These are phyloP conservation scores for Metarhizium rileyi DNA, from an alignment of 2,329 filamentous ascomycete genomes.

Conservation along the genomic window DNA sequence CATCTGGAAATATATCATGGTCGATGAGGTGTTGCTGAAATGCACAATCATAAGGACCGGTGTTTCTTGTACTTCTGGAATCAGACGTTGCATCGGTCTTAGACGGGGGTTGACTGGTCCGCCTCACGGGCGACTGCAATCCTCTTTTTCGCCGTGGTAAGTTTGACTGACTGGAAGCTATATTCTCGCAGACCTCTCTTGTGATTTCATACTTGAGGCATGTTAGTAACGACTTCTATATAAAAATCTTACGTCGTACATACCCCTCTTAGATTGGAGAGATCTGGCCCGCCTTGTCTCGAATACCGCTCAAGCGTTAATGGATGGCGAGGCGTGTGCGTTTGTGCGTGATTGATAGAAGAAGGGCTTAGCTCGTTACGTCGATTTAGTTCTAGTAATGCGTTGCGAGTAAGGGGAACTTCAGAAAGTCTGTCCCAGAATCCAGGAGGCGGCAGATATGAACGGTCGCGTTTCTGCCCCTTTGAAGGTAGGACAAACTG, in stretches of 20 bases:
- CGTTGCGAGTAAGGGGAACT: not conserved
- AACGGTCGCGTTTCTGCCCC: not conserved
- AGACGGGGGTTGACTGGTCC: not conserved
- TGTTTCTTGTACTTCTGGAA: conserved; percentile 10
- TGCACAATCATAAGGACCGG: conserved; percentile 11
- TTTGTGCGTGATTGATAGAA: not conserved
- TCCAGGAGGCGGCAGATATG: not conserved
- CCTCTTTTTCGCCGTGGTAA: not conserved
- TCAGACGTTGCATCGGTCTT: not conserved
- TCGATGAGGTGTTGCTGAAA: conserved; percentile 15
- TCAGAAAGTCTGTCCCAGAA: not conserved
- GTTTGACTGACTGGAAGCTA: not conserved
- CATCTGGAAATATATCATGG: conserved; percentile 10
- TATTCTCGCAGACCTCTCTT: not conserved
- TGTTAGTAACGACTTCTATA: not conserved
- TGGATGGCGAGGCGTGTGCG: not conserved
- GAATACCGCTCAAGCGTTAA: not conserved
- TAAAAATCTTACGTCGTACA: not conserved
- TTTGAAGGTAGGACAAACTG: not conserved
- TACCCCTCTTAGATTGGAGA: not conserved
- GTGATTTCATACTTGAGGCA: not conserved
- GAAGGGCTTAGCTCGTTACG: not conserved
- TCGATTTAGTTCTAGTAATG: not conserved
- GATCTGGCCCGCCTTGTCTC: not conserved
- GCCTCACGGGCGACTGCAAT: conserved; percentile 11